Conservation (phyloP, 495 filamentous ascomycete species). For the Talaromyces adpressus region DNA sequence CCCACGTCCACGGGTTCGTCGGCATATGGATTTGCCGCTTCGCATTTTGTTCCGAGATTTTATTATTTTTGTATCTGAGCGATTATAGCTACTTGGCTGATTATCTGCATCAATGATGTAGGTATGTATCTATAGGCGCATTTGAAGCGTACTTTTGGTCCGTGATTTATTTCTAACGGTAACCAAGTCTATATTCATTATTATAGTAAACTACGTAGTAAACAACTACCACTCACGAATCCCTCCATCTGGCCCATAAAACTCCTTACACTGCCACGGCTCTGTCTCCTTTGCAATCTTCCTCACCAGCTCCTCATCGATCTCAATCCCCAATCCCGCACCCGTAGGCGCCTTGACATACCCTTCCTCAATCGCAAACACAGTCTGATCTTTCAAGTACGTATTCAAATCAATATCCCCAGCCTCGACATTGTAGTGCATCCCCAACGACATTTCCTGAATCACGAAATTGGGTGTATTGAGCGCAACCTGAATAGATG, state of each 20-base stretch:
- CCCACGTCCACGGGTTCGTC: neutral
- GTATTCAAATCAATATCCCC: constrained; percentile 59
- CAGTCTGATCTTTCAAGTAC: constrained; percentile 55
- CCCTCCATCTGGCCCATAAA: constrained; percentile 63
- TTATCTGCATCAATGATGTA: too few relatives aligned
- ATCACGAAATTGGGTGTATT: constrained; percentile 65
- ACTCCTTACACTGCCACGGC: constrained; percentile 54
- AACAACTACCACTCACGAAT: constrained; percentile 62
- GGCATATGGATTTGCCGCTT: neutral
- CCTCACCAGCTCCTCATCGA: constrained; percentile 63
- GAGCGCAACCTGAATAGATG: constrained; percentile 62
- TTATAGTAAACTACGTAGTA: neutral
- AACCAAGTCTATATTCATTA: neutral
- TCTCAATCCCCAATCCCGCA: constrained; percentile 66
- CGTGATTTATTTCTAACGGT: neutral
- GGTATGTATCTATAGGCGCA: neutral
- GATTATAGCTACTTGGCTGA: neutral
- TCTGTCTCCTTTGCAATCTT: constrained; percentile 41
- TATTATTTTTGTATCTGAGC: neutral
- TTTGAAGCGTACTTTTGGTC: neutral
- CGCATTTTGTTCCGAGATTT: constrained; percentile 6
- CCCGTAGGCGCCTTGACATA: constrained; percentile 57
- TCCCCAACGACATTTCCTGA: constrained; percentile 75
- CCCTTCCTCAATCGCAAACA: constrained; percentile 60
- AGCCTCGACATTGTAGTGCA: constrained; percentile 62